phyloP scores from a whole-genome alignment of 140 eudicot species.

The Cichorium intybus region DNA sequence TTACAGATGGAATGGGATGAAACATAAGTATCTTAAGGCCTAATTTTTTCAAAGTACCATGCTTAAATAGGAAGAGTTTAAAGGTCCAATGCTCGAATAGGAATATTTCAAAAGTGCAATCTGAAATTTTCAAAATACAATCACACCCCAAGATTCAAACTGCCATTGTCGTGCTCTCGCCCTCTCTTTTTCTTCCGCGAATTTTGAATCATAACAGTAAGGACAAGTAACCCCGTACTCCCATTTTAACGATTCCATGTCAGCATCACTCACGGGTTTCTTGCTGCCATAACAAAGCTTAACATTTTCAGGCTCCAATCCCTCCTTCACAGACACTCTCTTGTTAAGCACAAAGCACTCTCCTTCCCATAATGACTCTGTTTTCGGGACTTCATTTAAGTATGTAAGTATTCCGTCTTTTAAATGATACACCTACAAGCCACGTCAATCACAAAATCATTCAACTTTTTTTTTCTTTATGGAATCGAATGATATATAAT shows the following conservation, averaged over 20 bases:
- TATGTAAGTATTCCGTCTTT: slow-evolving; percentile 86
- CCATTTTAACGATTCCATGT: slow-evolving; percentile 83
- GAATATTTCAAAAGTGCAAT: too few species aligned
- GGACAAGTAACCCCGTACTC: slow-evolving; percentile 85
- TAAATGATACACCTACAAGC: slow-evolving; percentile 90
- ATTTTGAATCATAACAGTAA: slow-evolving; percentile 66
- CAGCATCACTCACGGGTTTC: slow-evolving; percentile 86
- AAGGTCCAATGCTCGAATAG: too few species aligned
- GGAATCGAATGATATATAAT: too few species aligned
- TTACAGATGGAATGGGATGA: too few species aligned
- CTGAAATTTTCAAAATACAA: too few species aligned
- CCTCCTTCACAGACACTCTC: slow-evolving; percentile 92
- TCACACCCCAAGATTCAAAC: slow-evolving; percentile 77
- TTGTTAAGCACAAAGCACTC: slow-evolving; percentile 97
- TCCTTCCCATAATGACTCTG: slow-evolving; percentile 88
- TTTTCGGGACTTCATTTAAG: slow-evolving; percentile 77
- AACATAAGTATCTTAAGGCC: too few species aligned
- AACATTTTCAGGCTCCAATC: slow-evolving; percentile 75
- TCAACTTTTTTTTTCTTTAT: too few species aligned
- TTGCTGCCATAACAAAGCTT: slow-evolving; percentile 97
- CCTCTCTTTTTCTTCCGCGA: slow-evolving; percentile 91
- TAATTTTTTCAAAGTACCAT: too few species aligned
- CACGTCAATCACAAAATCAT: too few species aligned
- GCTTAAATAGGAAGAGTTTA: too few species aligned
- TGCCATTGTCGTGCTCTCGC: slow-evolving; percentile 93